Evolutionary conservation across 306 rosid species (phyloP).

Genomic region (Hylodesmum podocarpum): DNA sequence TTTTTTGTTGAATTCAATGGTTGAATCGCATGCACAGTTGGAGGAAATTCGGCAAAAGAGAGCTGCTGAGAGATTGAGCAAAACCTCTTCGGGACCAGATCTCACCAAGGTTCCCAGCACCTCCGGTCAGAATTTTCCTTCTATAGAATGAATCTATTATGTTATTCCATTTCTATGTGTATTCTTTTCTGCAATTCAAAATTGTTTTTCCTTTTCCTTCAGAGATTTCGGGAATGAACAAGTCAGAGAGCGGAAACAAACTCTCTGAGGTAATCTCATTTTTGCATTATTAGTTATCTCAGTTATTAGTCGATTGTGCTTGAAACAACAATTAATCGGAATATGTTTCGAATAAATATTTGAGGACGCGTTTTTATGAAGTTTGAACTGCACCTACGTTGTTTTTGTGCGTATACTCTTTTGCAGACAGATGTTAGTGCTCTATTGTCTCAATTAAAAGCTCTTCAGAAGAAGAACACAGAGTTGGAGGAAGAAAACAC

Average conservation of each 20-base stretch:
- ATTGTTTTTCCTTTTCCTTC: neutral
- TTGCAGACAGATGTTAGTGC: conserved; percentile 68
- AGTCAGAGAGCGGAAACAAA: conserved; percentile 70
- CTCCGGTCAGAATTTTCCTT: conserved; percentile 46
- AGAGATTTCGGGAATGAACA: conserved; percentile 57
- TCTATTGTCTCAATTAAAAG: conserved; percentile 70
- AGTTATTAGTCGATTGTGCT: neutral
- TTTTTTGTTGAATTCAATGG: neutral
- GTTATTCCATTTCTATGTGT: neutral
- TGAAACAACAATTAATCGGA: neutral
- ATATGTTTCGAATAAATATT: neutral
- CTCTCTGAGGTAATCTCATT: conserved; percentile 57
- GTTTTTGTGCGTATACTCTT: neutral
- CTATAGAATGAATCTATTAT: neutral
- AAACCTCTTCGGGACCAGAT: conserved; percentile 86
- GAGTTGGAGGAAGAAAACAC: conserved; percentile 69
- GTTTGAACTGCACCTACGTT: conserved; percentile 11
- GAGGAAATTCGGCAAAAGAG: conserved; percentile 94
- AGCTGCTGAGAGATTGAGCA: conserved; percentile 80
- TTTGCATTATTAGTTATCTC: neutral
- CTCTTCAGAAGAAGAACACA: conserved; percentile 63
- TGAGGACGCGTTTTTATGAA: neutral
- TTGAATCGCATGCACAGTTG: conserved; percentile 45
- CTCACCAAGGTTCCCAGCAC: conserved; percentile 46
- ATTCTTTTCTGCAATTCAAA: conserved; percentile 3